These are phyloP conservation scores for Aspergillus cristatus DNA, from an alignment of 495 filamentous ascomycete genomes.

Conservation along the genomic window DNA sequence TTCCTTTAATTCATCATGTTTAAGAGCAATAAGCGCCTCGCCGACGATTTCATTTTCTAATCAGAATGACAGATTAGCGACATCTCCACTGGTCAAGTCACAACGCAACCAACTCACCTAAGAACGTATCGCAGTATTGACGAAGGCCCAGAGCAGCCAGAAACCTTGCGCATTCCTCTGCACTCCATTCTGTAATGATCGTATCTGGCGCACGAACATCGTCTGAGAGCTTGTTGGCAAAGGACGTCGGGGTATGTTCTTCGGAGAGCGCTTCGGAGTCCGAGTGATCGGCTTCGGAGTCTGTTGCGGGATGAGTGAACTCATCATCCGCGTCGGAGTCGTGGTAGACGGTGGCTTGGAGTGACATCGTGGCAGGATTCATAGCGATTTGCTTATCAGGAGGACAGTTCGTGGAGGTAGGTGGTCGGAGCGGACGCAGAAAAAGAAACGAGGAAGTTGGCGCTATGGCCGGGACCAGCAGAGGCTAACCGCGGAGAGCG, in stretches of 20 bases:
- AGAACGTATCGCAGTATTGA: slow-evolving; percentile 74
- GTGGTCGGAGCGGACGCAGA: too few species aligned
- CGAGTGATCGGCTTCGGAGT: slow-evolving; percentile 71
- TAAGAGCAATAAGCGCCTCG: slow-evolving; percentile 78
- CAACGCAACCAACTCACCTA: slow-evolving; percentile 47
- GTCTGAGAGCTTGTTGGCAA: slow-evolving; percentile 58
- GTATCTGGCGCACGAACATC: slow-evolving; percentile 64
- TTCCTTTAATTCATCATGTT: slow-evolving; percentile 88
- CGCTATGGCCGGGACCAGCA: too few species aligned
- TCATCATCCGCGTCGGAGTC: slow-evolving; percentile 93
- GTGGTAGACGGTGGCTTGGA: slow-evolving; percentile 54
- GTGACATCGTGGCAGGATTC: slow-evolving; percentile 38
- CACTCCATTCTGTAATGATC: slow-evolving; percentile 81
- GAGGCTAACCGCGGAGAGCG: too few species aligned
- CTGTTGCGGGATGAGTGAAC: slow-evolving; percentile 65
- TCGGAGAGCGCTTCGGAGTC: slow-evolving; percentile 73
- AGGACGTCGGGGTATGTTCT: slow-evolving; percentile 83
- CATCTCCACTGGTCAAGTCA: not conserved
- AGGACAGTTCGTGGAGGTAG: too few species aligned
- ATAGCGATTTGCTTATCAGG: too few species aligned
- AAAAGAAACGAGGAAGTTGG: too few species aligned
- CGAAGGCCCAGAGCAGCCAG: slow-evolving; percentile 67
- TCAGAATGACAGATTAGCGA: slow-evolving; percentile 5
- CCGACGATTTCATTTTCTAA: slow-evolving; percentile 90
- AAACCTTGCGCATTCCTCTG: slow-evolving; percentile 81